Evolutionary conservation across 2,329 filamentous ascomycete genomes (phyloP).

Genomic region (Fusarium duplospermum): DNA sequence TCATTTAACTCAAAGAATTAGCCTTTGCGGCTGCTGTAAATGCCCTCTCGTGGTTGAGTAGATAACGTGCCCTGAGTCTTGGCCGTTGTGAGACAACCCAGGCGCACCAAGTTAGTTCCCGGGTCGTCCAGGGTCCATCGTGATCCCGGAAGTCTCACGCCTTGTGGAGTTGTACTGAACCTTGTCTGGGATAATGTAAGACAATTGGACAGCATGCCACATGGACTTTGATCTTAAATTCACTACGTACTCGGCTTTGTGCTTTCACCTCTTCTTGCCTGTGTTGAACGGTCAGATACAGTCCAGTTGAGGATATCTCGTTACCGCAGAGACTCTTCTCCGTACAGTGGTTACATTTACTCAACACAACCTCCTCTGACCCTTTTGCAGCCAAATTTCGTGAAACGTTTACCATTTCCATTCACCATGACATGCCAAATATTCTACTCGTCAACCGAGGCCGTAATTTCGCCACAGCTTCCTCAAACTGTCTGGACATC

Average conservation of each 20-base stretch:
- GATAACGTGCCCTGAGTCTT: neutral
- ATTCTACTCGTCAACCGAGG: neutral
- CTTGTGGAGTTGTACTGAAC: neutral
- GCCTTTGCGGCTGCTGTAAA: neutral
- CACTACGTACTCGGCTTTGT: neutral
- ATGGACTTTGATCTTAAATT: neutral
- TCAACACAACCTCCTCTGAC: neutral
- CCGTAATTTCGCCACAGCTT: neutral
- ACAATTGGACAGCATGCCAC: neutral
- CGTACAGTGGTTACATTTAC: neutral
- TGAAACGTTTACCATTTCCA: neutral
- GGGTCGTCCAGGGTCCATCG: neutral
- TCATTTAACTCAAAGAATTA: neutral
- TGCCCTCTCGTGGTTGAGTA: neutral
- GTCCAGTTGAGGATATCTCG: too few species aligned
- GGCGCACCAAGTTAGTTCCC: neutral
- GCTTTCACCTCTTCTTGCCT: neutral
- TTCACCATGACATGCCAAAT: neutral
- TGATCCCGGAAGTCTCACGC: neutral
- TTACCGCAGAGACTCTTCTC: neutral
- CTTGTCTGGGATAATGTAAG: neutral
- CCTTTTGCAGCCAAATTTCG: neutral
- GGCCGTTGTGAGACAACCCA: neutral
- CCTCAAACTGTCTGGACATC: neutral
- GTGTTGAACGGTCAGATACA: neutral